Percentiles rank a stretch among this genome's conserved stretches.
Conservation (phyloP, 2,329 filamentous ascomycete species). For the Periconia digitata region DNA sequence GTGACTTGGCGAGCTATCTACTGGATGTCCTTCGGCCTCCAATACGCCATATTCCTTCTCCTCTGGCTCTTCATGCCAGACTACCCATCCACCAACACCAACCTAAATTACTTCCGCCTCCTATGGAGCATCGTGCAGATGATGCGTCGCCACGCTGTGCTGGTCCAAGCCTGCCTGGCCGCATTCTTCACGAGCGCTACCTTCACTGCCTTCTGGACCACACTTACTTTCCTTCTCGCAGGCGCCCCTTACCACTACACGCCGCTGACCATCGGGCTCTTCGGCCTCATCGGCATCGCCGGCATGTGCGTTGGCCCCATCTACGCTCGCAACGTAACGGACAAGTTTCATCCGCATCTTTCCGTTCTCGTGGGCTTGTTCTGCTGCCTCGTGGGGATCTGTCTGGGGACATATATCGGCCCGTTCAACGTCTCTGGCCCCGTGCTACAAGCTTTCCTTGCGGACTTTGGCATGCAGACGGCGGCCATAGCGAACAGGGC, state of each 20-base stretch:
- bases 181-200: slow-evolving; percentile 63
- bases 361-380: slow-evolving; percentile 64
- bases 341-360: slow-evolving; percentile 68
- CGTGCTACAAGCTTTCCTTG: slow-evolving; percentile 68
- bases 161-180: slow-evolving; percentile 70
- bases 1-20: slow-evolving; percentile 77
- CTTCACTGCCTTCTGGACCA: slow-evolving; percentile 73
- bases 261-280: slow-evolving; percentile 71
- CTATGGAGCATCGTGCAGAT: slow-evolving; percentile 67
- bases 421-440: slow-evolving; percentile 68
- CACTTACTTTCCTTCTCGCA: slow-evolving; percentile 76
- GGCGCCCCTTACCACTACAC: slow-evolving; percentile 68
- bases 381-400: slow-evolving; percentile 62
- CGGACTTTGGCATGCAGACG: slow-evolving; percentile 73
- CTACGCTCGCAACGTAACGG: slow-evolving; percentile 70
- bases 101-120: slow-evolving; percentile 66
- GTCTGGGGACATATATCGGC: slow-evolving; percentile 70
- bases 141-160: slow-evolving; percentile 64
- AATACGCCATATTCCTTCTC: slow-evolving; percentile 65
- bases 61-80: slow-evolving; percentile 78
- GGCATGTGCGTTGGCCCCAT: slow-evolving; percentile 69
- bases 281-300: slow-evolving; percentile 74
- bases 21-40: slow-evolving; percentile 73
- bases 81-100: slow-evolving; percentile 74
- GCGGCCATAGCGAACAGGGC: slow-evolving; percentile 73